Evolutionary conservation across 345 rosid genomes (phyloP).

Genomic region (Aegle marmelos): DNA sequence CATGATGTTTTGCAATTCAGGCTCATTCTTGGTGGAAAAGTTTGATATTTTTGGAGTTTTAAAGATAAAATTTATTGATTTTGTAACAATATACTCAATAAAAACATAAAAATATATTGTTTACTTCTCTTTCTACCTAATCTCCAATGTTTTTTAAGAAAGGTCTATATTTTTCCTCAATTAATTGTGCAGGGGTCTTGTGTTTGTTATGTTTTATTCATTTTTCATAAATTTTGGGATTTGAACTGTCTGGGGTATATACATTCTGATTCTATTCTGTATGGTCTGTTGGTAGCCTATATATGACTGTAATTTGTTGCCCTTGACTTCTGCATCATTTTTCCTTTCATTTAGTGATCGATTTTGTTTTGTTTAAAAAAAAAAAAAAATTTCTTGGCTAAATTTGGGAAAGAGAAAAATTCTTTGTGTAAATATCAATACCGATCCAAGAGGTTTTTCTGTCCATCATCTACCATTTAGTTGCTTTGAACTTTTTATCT

Average conservation of each 20-base stretch:
- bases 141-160: not conserved
- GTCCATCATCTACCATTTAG: not conserved
- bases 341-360: too few relatives aligned
- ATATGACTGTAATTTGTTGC: not conserved
- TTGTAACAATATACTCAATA: not conserved
- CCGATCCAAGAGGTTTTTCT: not conserved
- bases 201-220: not conserved
- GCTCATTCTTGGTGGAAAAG: not conserved
- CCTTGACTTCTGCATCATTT: not conserved
- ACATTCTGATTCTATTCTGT: not conserved
- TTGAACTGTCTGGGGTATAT: not conserved
- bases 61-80: not conserved
- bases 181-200: too few relatives aligned
- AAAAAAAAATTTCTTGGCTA: not conserved
- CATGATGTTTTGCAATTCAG: not conserved
- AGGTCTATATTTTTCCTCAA: too few relatives aligned
- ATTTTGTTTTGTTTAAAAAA: too few relatives aligned
- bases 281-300: not conserved
- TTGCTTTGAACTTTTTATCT: constrained; percentile 8
- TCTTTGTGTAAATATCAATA: not conserved
- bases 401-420: not conserved
- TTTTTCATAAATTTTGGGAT: not conserved
- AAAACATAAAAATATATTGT: too few relatives aligned
- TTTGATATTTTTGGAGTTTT: not conserved
- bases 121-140: not conserved